A percentile compares a stretch with the other conserved stretches of the same genome.
Conservation (phyloP, 2,329 filamentous ascomycete species). For the Pestalotiopsis sp. region DNA sequence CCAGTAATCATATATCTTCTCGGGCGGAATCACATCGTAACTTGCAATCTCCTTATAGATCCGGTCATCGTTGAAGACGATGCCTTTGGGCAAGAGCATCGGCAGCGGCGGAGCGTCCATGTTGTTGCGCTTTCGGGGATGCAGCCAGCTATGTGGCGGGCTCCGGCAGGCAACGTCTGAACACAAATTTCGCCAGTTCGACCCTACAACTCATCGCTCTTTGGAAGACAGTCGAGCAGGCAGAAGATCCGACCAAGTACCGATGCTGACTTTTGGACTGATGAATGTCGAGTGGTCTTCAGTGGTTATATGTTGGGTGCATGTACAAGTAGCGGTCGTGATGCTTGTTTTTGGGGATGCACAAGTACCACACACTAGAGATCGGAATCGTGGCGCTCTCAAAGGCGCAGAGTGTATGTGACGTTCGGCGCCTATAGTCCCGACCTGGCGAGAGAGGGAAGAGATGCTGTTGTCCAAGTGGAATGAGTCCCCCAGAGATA, state of each 20-base stretch:
- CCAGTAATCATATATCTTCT: constrained; percentile 59
- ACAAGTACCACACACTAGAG: neutral
- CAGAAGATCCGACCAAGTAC: neutral
- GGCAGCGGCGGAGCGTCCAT: constrained; percentile 30
- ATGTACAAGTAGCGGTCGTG: neutral
- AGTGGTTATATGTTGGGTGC: neutral
- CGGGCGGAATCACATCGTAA: constrained; percentile 50
- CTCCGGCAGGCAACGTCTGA: constrained; percentile 1
- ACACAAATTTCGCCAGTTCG: neutral
- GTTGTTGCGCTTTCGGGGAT: constrained; percentile 19
- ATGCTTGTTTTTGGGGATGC: neutral
- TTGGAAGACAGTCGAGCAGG: neutral
- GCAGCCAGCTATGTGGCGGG: constrained; percentile 13
- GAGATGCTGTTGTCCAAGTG: neutral
- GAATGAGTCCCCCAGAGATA: neutral
- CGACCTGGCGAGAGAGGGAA: neutral
- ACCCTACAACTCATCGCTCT: constrained; percentile 1
- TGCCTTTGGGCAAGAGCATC: constrained; percentile 58
- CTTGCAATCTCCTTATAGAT: constrained; percentile 58
- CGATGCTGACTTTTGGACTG: no score
- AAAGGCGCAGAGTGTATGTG: neutral
- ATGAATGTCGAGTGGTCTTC: constrained; percentile 1
- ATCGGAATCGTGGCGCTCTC: neutral
- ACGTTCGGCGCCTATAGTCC: neutral
- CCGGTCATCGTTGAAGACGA: constrained; percentile 54